Conservation (phyloP, 2,329 filamentous ascomycete species). For the Diaporthe amygdali region DNA sequence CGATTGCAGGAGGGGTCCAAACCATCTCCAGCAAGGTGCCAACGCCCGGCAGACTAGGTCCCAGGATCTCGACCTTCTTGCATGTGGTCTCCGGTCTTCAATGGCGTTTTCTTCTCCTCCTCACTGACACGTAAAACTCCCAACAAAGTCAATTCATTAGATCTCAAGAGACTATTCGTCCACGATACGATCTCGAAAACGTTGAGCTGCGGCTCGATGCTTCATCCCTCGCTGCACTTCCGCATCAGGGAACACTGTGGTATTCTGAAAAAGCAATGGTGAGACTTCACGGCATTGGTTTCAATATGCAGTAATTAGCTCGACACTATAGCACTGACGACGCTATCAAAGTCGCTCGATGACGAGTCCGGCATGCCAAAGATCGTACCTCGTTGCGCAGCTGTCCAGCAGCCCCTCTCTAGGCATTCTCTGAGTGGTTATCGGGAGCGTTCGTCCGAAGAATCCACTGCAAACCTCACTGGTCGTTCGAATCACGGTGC, state of each 20-base stretch:
- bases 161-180: background rate
- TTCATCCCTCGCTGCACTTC: background rate
- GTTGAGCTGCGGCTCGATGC: background rate
- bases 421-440: background rate
- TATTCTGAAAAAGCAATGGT: background rate
- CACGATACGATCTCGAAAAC: background rate
- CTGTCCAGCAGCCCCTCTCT: background rate
- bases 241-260: background rate
- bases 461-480: background rate
- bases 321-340: background rate
- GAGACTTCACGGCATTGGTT: slow-evolving; percentile 1
- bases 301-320: slow-evolving; percentile 8
- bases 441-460: background rate
- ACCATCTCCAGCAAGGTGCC: background rate
- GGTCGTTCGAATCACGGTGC: background rate
- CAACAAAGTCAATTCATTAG: slow-evolving; percentile 10
- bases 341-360: background rate
- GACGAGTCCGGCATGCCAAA: background rate
- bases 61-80: background rate
- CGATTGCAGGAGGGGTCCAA: background rate
- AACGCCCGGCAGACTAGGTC: background rate
- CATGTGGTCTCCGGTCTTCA: background rate
- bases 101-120: background rate
- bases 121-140: background rate
- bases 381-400: background rate